Evolutionary conservation across 257 asterid species (phyloP).

Genomic region (Salvia splendens): DNA sequence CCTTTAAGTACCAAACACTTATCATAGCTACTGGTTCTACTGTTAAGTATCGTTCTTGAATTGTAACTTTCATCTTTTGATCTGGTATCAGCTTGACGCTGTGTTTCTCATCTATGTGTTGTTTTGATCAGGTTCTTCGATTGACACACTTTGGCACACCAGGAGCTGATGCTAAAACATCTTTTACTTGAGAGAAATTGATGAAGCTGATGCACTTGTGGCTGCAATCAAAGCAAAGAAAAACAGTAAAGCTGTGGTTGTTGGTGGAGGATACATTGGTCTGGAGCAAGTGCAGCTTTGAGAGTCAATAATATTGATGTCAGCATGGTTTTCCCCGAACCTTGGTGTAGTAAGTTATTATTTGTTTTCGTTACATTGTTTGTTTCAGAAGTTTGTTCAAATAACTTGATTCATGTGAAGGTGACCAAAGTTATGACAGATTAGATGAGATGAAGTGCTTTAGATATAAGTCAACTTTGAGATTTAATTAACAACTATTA

Average conservation of each 20-base stretch:
- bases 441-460: slow-evolving; percentile 72
- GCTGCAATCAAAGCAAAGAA: slow-evolving; percentile 80
- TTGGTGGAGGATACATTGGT: slow-evolving; percentile 98
- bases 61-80: background rate
- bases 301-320: slow-evolving; percentile 68
- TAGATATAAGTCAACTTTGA: slow-evolving; percentile 55
- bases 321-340: slow-evolving; percentile 94
- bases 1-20: slow-evolving; percentile 57
- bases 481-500: slow-evolving; percentile 48
- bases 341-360: slow-evolving; percentile 95
- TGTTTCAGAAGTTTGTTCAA: slow-evolving; percentile 70
- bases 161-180: slow-evolving; percentile 93
- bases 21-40: slow-evolving; percentile 89
- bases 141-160: slow-evolving; percentile 79
- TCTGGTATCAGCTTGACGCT: slow-evolving; percentile 35
- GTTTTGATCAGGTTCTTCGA: slow-evolving; percentile 59
- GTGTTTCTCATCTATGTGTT: slow-evolving; percentile 34
- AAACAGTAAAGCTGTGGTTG: slow-evolving; percentile 81
- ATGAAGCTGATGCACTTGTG: slow-evolving; percentile 87
- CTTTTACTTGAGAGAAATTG: slow-evolving; percentile 81
- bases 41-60: slow-evolving; percentile 40
- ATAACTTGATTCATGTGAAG: slow-evolving; percentile 67
- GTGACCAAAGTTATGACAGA: slow-evolving; percentile 81
- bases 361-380: slow-evolving; percentile 78
- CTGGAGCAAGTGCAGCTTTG: slow-evolving; percentile 92